Evolutionary conservation across 2,329 filamentous ascomycete genomes (phyloP).

Genomic region (Capronia epimyces): DNA sequence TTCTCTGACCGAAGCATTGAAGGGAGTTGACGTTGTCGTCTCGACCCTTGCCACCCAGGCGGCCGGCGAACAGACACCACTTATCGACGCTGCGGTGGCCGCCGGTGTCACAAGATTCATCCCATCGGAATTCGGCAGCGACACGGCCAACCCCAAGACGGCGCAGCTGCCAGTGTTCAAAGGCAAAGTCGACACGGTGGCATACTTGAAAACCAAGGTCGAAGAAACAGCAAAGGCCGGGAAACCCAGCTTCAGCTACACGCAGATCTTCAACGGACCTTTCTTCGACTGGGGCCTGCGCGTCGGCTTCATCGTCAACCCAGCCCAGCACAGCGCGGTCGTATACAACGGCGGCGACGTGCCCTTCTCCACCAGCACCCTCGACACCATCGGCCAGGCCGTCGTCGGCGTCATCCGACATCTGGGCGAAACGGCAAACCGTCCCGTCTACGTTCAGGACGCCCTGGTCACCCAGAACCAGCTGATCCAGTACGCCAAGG

Average conservation of each 20-base stretch:
- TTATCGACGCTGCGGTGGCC: conserved; percentile 33
- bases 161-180: conserved; percentile 32
- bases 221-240: conserved; percentile 13
- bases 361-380: conserved; percentile 46
- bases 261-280: conserved; percentile 31
- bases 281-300: conserved; percentile 34
- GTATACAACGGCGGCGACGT: conserved; percentile 50
- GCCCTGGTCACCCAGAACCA: conserved; percentile 44
- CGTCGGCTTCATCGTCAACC: conserved; percentile 43
- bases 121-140: conserved; percentile 36
- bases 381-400: conserved; percentile 45
- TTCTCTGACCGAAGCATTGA: conserved; percentile 29
- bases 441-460: conserved; percentile 44
- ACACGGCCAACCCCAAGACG: conserved; percentile 30
- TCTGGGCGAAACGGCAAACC: conserved; percentile 50
- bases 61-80: conserved; percentile 15
- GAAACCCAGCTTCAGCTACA: conserved; percentile 33
- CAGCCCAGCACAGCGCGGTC: conserved; percentile 38
- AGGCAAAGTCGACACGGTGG: conserved; percentile 32
- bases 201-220: conserved; percentile 29
- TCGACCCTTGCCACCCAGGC: conserved; percentile 13
- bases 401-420: conserved; percentile 48
- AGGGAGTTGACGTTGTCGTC: conserved; percentile 32
- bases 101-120: conserved; percentile 33
- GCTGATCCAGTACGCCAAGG: conserved; percentile 35